Base-by-base conservation (phyloP, 345 rosid species). In the Corchorus capsularis region DNA sequence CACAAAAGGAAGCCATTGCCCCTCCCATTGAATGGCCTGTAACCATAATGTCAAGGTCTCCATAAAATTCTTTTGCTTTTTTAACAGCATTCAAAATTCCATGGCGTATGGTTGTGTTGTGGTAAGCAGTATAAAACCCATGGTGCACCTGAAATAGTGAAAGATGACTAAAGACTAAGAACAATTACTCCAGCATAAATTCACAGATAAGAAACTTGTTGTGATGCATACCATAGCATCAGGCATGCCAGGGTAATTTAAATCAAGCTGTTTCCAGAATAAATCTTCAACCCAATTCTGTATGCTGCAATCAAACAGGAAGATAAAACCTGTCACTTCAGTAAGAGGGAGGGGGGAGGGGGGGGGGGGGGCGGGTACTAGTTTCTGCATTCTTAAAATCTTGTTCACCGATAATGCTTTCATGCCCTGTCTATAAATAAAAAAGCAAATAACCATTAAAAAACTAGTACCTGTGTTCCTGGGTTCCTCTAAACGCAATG, bases 11-110 rank as follows among this genome's bases (percentile, higher is more conserved):
- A 74, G 97, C 98, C 89, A 95, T 91, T 59, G 99, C 96, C 74
- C 89, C 99, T 84, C 98, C 98, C 99, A 94, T 93, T n/a, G 99
- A 94, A 85, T 94, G 98, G 14, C 98, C 98, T 8, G 97, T 93
- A 82, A 91, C 94, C 80, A 93, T 87, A 74, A 93, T 83, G 49
- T 65, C 82, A 83, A 93, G 82, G n/a, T 77, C 86, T 66, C 97
- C 98, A 79, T 93, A 89, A 76, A 70, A 56, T 54, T 91, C 75
- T 83, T 81, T 89, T 1, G 91, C 93, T 60, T 73, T 83, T 76
- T 78, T 79, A 74, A 94, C 83, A 4, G 97, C 98, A 82, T 46
- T 80, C 55, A 95, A 59, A 81, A 95, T 81, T 39, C 87, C 96
- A 75, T 96, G 93, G 69, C 98, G 92, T 32, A 95, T 82, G 2